A percentile compares a stretch with the other conserved stretches of the same genome.
These are phyloP conservation scores for Eimeria falciformis DNA, from an alignment of 169 alveolate genomes.

Conservation along the genomic window DNA sequence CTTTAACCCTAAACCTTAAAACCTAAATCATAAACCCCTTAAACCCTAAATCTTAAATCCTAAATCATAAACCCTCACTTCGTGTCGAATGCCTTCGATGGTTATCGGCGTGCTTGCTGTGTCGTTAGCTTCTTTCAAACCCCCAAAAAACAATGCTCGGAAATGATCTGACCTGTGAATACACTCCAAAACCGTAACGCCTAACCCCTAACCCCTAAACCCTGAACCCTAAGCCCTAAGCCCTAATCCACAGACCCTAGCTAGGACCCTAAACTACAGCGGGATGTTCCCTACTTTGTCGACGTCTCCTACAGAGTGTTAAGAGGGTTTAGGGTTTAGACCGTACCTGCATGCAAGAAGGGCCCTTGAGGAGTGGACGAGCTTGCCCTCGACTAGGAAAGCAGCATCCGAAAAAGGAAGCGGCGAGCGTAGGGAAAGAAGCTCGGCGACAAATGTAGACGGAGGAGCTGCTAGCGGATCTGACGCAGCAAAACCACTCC, in stretches of 20 bases:
- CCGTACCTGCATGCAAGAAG: conserved; percentile 45
- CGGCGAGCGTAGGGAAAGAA: conserved; percentile 44
- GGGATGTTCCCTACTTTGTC: no score
- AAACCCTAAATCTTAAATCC: neutral
- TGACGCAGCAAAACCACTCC: neutral
- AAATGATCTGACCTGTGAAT: conserved; percentile 77
- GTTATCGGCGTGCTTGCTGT: conserved; percentile 67
- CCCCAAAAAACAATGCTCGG: conserved; percentile 82
- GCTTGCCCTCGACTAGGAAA: conserved; percentile 71
- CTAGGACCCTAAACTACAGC: neutral
- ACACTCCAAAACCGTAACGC: conserved; percentile 28
- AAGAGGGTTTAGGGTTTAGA: conserved; percentile 38
- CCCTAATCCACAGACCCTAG: no score
- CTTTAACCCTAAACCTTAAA: neutral
- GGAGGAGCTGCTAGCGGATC: conserved; percentile 61
- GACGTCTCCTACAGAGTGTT: no score
- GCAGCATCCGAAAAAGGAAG: conserved; percentile 50
- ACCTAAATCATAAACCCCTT: neutral
- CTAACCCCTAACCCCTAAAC: conserved; percentile 12
- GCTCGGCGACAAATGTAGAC: conserved; percentile 49
- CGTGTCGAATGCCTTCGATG: conserved; percentile 62
- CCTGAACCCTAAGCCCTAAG: conserved; percentile 6
- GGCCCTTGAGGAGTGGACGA: conserved; percentile 36
- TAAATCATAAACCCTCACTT: conserved; percentile 16
- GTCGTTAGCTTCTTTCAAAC: conserved; percentile 78